Conservation (phyloP, 345 rosid genomes). For the Alliaria petiolata region DNA sequence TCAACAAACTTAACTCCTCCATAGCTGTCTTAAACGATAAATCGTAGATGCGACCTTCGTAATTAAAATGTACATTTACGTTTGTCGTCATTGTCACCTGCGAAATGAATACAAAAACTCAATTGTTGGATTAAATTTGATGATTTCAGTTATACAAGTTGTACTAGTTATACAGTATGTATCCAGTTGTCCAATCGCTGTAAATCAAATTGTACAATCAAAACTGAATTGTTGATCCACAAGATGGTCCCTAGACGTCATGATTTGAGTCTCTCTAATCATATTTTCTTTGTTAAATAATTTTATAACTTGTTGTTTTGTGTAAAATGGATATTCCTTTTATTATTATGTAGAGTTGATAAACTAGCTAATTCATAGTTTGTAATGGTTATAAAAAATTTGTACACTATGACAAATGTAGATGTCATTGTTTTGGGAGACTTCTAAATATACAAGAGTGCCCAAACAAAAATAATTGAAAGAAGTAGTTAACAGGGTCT, state of each 20-base stretch:
- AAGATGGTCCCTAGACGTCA: background rate
- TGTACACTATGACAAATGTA: conserved; percentile 15
- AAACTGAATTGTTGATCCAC: background rate
- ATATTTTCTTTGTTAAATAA: background rate
- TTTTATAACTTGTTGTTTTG: background rate
- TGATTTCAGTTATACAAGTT: too few relatives aligned
- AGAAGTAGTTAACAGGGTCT: conserved; percentile 25
- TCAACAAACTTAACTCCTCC: too few relatives aligned
- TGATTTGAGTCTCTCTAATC: conserved; percentile 22
- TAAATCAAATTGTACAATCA: background rate
- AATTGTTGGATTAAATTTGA: too few relatives aligned
- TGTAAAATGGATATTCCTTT: background rate
- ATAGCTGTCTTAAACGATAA: too few relatives aligned
- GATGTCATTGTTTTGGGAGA: conserved; percentile 30
- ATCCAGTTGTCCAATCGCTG: too few relatives aligned
- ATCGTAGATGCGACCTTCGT: too few relatives aligned
- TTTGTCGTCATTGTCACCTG: too few relatives aligned
- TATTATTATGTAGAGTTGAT: too few relatives aligned
- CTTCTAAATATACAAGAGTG: conserved; percentile 17
- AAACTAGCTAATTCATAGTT: too few relatives aligned
- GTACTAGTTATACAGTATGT: too few relatives aligned
- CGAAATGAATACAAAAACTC: too few relatives aligned
- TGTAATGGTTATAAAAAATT: background rate
- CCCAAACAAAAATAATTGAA: conserved; percentile 12
- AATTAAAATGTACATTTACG: too few relatives aligned